Conservation (phyloP, 2,329 filamentous ascomycete species). For the Fusarium devonianum region DNA sequence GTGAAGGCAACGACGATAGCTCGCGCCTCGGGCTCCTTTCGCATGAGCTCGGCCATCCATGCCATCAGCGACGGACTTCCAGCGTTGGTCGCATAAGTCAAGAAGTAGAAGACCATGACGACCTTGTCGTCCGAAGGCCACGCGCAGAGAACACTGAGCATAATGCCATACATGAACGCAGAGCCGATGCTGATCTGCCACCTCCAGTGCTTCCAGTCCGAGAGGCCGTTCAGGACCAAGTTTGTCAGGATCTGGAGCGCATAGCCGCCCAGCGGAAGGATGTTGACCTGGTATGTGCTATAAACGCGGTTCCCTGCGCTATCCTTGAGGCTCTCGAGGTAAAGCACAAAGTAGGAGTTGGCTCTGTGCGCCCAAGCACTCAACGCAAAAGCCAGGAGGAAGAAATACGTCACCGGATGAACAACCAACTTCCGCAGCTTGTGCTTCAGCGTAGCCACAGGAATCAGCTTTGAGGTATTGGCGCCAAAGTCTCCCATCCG, state of each 20-base stretch:
- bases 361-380: slow-evolving; percentile 44
- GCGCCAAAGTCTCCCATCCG: slow-evolving; percentile 43
- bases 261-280: slow-evolving; percentile 43
- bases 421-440: slow-evolving; percentile 41
- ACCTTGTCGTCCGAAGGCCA: slow-evolving; percentile 46
- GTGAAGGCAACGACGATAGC: slow-evolving; percentile 48
- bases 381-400: slow-evolving; percentile 42
- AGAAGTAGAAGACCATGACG: slow-evolving; percentile 48
- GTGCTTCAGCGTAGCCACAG: slow-evolving; percentile 29
- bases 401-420: slow-evolving; percentile 45
- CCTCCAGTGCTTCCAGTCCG: slow-evolving; percentile 50
- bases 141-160: slow-evolving; percentile 44
- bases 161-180: slow-evolving; percentile 40
- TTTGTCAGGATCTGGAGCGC: slow-evolving; percentile 47
- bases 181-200: slow-evolving; percentile 49
- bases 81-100: slow-evolving; percentile 47
- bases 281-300: slow-evolving; percentile 45
- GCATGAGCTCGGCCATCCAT: slow-evolving; percentile 47
- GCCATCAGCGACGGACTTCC: slow-evolving; percentile 47
- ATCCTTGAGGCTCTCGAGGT: slow-evolving; percentile 41
- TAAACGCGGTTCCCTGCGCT: slow-evolving; percentile 38
- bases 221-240: slow-evolving; percentile 46
- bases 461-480: slow-evolving; percentile 42
- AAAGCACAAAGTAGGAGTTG: slow-evolving; percentile 47
- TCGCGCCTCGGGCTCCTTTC: slow-evolving; percentile 48